These are phyloP conservation scores for Lentithecium fluviatile DNA, from an alignment of 495 filamentous ascomycete genomes.

Conservation along the genomic window DNA sequence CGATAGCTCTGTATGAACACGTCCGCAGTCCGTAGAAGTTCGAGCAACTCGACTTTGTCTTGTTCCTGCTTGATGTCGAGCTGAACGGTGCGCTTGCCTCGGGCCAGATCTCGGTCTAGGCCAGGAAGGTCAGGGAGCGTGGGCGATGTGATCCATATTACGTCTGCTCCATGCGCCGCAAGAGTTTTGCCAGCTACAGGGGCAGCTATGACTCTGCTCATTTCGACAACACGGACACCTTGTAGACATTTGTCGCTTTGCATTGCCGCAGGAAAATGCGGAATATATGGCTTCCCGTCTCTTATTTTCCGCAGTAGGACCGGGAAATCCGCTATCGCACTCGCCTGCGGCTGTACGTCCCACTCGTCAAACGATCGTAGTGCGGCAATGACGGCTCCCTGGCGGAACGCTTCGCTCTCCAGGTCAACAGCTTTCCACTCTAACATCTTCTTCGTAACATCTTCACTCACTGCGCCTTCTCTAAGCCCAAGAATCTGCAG, in stretches of 20 bases:
- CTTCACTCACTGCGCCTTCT: conserved; percentile 36
- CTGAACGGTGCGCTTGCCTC: conserved; percentile 38
- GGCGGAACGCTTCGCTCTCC: conserved; percentile 39
- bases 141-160: conserved; percentile 40
- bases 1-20: conserved; percentile 40
- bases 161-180: conserved; percentile 39
- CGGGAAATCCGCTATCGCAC: conserved; percentile 44
- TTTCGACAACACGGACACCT: conserved; percentile 36
- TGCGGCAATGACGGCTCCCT: conserved; percentile 44
- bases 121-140: conserved; percentile 34
- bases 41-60: conserved; percentile 31
- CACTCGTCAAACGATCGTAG: conserved; percentile 46
- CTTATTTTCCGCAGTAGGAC: conserved; percentile 42
- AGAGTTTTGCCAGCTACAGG: conserved; percentile 37
- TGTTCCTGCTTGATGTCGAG: conserved; percentile 33
- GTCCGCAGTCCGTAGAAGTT: conserved; percentile 36
- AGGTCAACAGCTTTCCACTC: conserved; percentile 45
- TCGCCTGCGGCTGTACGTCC: conserved; percentile 46
- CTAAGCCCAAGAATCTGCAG: conserved; percentile 42
- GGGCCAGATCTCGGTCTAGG: conserved; percentile 32
- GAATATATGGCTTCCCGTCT: conserved; percentile 23
- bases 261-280: conserved; percentile 8
- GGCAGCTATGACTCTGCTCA: conserved; percentile 38
- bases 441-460: conserved; percentile 39
- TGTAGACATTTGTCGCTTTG: conserved; percentile 30